Conservation (phyloP, 176 grass and related monocot genomes). For the Bolboschoenus planiculmis region DNA sequence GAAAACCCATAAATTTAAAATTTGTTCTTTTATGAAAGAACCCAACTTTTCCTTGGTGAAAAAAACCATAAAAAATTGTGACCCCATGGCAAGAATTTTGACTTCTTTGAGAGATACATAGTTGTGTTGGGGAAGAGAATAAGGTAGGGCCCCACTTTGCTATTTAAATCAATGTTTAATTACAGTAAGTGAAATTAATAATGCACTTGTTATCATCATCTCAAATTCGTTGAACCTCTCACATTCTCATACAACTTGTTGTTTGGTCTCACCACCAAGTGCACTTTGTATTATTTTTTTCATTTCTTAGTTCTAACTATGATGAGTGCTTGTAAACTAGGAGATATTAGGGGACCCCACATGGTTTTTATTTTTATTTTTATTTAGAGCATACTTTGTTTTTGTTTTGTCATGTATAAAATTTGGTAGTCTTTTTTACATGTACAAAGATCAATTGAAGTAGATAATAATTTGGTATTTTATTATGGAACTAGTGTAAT, state of each 20-base stretch:
- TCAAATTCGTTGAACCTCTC: background rate
- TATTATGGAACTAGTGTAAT: too few species aligned
- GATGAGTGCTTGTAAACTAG: background rate
- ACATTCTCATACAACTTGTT: background rate
- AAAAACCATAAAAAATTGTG: too few species aligned
- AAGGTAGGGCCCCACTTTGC: background rate
- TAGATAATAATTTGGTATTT: too few species aligned
- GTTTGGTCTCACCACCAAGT: background rate
- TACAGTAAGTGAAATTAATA: background rate
- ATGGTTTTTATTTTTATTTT: background rate
- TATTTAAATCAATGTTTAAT: background rate
- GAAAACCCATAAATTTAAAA: background rate
- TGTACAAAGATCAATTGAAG: too few species aligned
- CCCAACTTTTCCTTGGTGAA: too few species aligned
- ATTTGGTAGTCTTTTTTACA: too few species aligned
- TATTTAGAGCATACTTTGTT: background rate
- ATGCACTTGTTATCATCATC: background rate
- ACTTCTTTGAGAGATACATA: background rate
- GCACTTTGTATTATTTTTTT: background rate
- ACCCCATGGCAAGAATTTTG: background rate
- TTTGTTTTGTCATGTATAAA: too few species aligned
- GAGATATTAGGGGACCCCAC: background rate
- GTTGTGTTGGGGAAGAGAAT: background rate
- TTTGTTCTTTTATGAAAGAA: too few species aligned
- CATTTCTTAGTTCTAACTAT: background rate